Percentiles rank a stretch among this genome's conserved stretches.
phyloP scores from a whole-genome alignment of 306 rosid genomes.

The Spatholobus suberectus region DNA sequence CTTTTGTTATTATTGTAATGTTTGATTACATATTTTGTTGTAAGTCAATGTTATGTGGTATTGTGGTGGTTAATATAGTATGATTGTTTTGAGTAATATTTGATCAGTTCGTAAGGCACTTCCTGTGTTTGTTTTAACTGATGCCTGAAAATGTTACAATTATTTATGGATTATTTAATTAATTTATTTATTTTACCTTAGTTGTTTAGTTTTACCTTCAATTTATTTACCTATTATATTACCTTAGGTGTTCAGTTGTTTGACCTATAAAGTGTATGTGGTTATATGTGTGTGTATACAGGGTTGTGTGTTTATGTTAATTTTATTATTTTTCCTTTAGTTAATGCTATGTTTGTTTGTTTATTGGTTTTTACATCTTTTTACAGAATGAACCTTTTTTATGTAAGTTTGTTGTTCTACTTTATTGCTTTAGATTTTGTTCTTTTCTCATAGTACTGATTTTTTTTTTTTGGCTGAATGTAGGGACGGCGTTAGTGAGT shows the following conservation, averaged over 20 bases:
- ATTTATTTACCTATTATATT: no score
- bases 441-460: neutral
- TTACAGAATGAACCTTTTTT: neutral
- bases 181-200: no score
- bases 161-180: no score
- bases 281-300: no score
- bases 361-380: neutral
- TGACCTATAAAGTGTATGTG: no score
- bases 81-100: no score
- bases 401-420: neutral
- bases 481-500: constrained; percentile 98
- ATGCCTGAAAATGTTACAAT: no score
- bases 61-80: neutral
- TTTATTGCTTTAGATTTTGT: neutral
- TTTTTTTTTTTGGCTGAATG: neutral
- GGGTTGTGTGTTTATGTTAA: no score
- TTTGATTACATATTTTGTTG: neutral
- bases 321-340: no score
- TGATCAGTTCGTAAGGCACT: neutral
- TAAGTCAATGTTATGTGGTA: neutral
- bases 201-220: no score
- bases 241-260: no score
- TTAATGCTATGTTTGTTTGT: neutral
- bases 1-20: neutral
- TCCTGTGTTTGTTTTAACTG: neutral